These are phyloP conservation scores for Penicillium capsulatum DNA, from an alignment of 2,329 filamentous ascomycete species.

Conservation along the genomic window DNA sequence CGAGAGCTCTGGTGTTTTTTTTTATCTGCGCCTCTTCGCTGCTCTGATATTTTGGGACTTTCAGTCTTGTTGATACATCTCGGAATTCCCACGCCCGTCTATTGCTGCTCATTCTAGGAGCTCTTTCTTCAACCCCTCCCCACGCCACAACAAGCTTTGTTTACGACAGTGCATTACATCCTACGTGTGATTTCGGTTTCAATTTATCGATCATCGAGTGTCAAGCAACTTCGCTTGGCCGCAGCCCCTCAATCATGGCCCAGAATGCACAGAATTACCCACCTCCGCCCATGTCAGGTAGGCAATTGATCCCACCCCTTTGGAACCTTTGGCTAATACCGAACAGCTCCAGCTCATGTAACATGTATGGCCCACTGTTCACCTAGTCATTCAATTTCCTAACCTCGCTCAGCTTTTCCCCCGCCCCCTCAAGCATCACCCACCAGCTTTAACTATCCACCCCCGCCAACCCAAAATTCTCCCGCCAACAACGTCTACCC, in stretches of 20 bases:
- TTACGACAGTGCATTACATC: background rate
- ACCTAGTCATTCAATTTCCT: too few relatives aligned
- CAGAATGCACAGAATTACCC: conserved; percentile 7
- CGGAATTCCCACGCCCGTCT: too few relatives aligned
- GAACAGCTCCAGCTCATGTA: conserved; percentile 19
- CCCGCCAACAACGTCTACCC: conserved; percentile 10
- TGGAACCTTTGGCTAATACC: too few relatives aligned
- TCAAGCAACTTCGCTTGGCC: too few relatives aligned
- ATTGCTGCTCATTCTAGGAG: too few relatives aligned
- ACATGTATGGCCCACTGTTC: conserved; percentile 10
- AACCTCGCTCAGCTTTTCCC: conserved; percentile 4
- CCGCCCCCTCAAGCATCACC: conserved; percentile 4
- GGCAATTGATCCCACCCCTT: too few relatives aligned
- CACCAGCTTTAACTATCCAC: conserved; percentile 20
- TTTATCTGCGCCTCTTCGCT: background rate
- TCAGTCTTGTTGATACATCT: too few relatives aligned
- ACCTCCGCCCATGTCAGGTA: conserved; percentile 18
- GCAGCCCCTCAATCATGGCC: background rate
- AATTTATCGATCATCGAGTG: too few relatives aligned
- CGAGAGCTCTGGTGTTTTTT: conserved; percentile 1
- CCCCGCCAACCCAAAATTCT: conserved; percentile 23
- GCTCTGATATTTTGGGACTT: background rate
- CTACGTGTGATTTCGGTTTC: background rate
- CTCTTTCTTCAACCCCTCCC: too few relatives aligned
- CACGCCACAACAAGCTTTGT: too few relatives aligned